Base-by-base conservation (phyloP, 306 rosid species). In the Pterocarpus macrocarpus region DNA sequence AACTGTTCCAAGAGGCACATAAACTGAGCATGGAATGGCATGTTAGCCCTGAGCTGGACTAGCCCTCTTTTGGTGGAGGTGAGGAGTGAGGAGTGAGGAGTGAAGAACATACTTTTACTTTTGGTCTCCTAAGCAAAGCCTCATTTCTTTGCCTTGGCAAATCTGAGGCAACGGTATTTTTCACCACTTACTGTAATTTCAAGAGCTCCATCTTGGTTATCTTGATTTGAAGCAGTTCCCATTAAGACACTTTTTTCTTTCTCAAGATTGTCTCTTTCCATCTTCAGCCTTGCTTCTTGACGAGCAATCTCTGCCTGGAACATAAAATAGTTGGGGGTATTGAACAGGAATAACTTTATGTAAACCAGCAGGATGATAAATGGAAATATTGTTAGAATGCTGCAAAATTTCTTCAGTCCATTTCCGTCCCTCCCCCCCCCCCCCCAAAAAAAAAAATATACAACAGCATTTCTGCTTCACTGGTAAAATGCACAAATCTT, bases 181-280 rank as follows among this genome's bases (percentile, higher is more conserved):
- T 95, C 99, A 33, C 98, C 99, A 5, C 98, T 93, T n/a, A 95
- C 99, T 61, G 98, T 95, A 71, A 95, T 95, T 87, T 95, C 99
- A 72, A 95, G 97, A 56, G 97, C 98, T 70, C 97, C 99, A 56
- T 95, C 97, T 84, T 90, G 99, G 73, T 89, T 95, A 78, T 95
- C 99, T 85, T 90, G 99, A 87, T 85, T 93, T 49, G 98, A 95
- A 5, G 99, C 99, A 56, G 99, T 92, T 78, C 99, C 99, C 98
- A 93, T 93, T 30, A 93, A 86, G 69, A 95, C 94, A 64, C 99
- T 95, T 77, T 93, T 95, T 86, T 95, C 99, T 76, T 93, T 95
- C 84, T 95, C 99, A 5, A 95, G 97, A 86, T 95, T 95, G 67
- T 95, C 98, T 78, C 89, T 95, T 83, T 93, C 97, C 95, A 95